Conservation (phyloP, 164 flowering plant species). For the Tetrastigma voinierianum region DNA sequence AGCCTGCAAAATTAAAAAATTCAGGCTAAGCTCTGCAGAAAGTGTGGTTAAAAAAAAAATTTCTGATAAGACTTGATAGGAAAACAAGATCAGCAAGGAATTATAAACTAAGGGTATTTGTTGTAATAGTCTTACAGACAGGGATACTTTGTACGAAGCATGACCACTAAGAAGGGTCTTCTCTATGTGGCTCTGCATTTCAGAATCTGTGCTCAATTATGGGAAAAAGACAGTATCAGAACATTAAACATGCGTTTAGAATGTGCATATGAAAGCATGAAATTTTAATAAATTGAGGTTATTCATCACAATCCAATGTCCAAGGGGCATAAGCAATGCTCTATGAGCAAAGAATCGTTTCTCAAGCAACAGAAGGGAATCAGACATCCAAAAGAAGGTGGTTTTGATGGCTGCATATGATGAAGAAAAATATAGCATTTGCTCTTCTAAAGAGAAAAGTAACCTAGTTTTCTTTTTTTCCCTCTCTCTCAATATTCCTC, state of each 20-base stretch:
- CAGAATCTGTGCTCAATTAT: slow-evolving; percentile 51
- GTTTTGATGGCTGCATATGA: too few species aligned
- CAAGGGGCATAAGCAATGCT: neutral
- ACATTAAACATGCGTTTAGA: neutral
- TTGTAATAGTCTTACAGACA: slow-evolving; percentile 52
- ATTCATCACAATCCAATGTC: neutral
- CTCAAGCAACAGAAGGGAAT: neutral
- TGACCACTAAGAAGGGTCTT: slow-evolving; percentile 57
- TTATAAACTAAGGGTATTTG: neutral
- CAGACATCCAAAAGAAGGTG: neutral
- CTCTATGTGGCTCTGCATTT: slow-evolving; percentile 69
- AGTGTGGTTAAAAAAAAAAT: neutral
- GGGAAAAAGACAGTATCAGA: slow-evolving; percentile 1
- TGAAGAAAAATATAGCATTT: too few species aligned
- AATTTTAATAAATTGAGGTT: neutral
- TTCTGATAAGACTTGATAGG: neutral
- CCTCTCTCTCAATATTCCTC: too few species aligned
- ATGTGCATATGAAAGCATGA: neutral
- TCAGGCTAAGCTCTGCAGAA: neutral
- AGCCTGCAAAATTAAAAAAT: slow-evolving; percentile 39
- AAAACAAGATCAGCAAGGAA: neutral
- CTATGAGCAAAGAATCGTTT: neutral
- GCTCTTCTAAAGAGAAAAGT: too few species aligned
- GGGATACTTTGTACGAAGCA: slow-evolving; percentile 65
- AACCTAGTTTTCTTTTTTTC: too few species aligned